Conservation (phyloP, 768 basidiomycete species). For the Leccinum boreale region DNA sequence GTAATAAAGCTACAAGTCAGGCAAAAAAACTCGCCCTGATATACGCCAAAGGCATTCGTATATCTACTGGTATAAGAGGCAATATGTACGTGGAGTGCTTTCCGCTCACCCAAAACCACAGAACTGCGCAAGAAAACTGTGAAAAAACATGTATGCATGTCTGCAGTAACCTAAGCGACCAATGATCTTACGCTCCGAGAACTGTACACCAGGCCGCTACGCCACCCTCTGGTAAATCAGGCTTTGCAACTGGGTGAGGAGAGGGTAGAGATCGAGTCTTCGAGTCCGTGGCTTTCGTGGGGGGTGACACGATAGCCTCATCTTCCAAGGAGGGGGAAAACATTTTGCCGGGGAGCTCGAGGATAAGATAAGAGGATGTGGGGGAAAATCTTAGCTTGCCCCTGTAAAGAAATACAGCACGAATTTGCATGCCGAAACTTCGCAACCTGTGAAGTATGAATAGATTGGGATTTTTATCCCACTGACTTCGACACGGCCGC, state of each 20-base stretch:
- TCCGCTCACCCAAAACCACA: slow-evolving; percentile 24
- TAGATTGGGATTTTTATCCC: neutral
- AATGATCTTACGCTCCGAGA: slow-evolving; percentile 21
- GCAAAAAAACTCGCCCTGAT: slow-evolving; percentile 17
- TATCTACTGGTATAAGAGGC: slow-evolving; percentile 10
- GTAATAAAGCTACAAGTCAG: neutral
- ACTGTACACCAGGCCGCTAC: slow-evolving; percentile 26
- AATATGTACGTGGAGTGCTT: neutral
- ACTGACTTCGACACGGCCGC: neutral
- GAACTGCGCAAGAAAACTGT: slow-evolving; percentile 27
- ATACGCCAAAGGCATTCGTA: slow-evolving; percentile 24
- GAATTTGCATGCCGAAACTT: neutral
- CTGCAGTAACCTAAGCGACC: neutral
- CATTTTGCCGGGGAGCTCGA: neutral
- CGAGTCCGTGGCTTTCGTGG: neutral
- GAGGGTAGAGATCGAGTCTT: neutral
- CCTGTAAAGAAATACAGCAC: neutral
- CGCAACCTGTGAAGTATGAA: neutral
- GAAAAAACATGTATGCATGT: neutral
- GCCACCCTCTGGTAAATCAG: slow-evolving; percentile 15
- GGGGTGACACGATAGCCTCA: neutral
- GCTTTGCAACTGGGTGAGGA: neutral
- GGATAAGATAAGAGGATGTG: neutral
- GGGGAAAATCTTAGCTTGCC: neutral
- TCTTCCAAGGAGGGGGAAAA: neutral